Base-by-base conservation (phyloP, 768 basidiomycete genomes). In the Boletales sp. region DNA sequence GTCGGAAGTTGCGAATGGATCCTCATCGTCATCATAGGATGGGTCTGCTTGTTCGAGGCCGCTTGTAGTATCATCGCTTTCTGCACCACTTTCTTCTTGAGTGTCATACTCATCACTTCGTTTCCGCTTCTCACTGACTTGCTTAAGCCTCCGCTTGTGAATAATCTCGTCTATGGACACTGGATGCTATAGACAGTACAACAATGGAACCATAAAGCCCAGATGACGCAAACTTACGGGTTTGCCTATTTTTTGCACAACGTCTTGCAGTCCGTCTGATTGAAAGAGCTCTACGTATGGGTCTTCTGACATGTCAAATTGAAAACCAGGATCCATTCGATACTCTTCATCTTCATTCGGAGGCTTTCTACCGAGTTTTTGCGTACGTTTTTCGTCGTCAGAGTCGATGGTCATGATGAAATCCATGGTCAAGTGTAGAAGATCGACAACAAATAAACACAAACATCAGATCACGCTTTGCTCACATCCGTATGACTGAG, bases 141-240 rank as follows among this genome's bases (percentile, higher is more conserved):
- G 59, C 55, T 67, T 56, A 50, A 83, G 59, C 62, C 74, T 79
- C 60, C 83, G 77, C 49, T 86, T 79, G 44, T 84, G 84, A 66
- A 97, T 94, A 53, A 97, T 94, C 61, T 95, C 91, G 66, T 95
- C 88, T 10, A 97, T 85, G 40, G 86, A 90, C 46, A 95, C 81
- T n/a, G 85, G 84, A 64, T 80, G 72, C 86, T 90, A 55, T 48
- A 21, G 51, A 35, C 34, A 45, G 37, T 56, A 46, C 47, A 53
- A 34, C 54, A 31, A 49, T 32, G 10, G 31, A 38, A 40, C 37
- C 15, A 18, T 31, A 31, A 25, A 44, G 8, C 4, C 34, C 30
- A 45, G 37, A 39, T 12, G n/a, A 17, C 30, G 25, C 44, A 50
- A 42, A 34, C 64, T 43, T 42, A 87, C 86, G 25, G 79, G 82